Evolutionary conservation across 305 asterid species (phyloP), one percentile per base, ranked within the genome.

Genomic region (Fraxinus latifolia): DNA sequence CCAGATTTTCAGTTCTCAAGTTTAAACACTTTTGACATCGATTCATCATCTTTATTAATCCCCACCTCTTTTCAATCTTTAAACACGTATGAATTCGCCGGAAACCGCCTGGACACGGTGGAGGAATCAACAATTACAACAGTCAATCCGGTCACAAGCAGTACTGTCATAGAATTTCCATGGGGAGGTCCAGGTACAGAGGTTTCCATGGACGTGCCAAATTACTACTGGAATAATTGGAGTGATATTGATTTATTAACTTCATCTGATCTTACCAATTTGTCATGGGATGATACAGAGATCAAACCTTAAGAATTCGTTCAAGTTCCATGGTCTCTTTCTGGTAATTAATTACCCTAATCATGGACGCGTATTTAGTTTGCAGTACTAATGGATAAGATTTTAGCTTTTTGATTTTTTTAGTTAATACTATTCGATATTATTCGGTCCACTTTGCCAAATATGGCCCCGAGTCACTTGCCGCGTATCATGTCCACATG

Each of bases 211-310:
- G 92, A 91, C 8, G 73, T 87, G 85, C 86, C 84, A 7, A 90
- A 77, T 67, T 27, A 27, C 44, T 87, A 85, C 12, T 93, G 97
- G 98, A 47, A 47, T 14, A 47, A 47, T 47, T 47, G 58, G 58
- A 88, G 83, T 60, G 98, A 92, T 65, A 86, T 91, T 17, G 95
- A 94, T 78, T 87, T 84, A 17, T 87, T 90, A 60, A 76, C 86
- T 73, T 87, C 95, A 3, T 87, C 92, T 36, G 98, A 93, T 83
- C 85, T 86, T 14, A 47, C n/a, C 33, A 89, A 93, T 78, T 76
- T 85, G 33, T 78, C 90, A 42, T 92, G 97, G 97, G 94, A 91
- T 76, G 93, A 86, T 74, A 76, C 81, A 17, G 88, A 89, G 84
- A 91, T 88, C 76, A 91, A 90, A 75, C 95, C 90, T 7, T 91